phyloP scores from a whole-genome alignment of 257 asterid species.

The Avicennia marina region DNA sequence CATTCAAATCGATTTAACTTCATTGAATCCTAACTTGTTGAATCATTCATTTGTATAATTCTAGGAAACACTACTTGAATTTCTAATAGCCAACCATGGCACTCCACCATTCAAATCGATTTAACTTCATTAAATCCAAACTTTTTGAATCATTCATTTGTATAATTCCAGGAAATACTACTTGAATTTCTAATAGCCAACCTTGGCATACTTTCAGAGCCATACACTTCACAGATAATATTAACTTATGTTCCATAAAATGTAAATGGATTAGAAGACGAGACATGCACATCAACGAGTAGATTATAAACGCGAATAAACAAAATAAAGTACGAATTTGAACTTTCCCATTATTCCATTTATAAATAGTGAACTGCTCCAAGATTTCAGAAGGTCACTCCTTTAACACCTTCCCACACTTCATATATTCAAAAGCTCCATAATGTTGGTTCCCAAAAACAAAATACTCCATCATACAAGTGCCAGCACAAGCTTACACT shows the following conservation, averaged over 20 bases:
- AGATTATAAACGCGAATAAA: no score
- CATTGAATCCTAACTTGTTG: neutral
- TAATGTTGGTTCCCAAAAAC: no score
- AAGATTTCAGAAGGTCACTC: no score
- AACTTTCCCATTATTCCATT: no score
- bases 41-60: neutral
- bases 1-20: neutral
- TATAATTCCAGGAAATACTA: neutral
- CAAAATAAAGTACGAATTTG: no score
- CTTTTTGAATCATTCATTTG: neutral
- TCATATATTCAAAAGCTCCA: no score
- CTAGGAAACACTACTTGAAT: neutral
- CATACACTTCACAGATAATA: neutral
- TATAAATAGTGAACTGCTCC: no score
- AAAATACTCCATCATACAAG: neutral
- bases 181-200: neutral
- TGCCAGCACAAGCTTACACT: neutral
- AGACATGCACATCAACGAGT: no score
- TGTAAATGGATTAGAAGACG: no score
- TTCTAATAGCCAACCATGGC: neutral
- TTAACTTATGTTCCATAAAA: no score
- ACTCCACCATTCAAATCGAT: neutral
- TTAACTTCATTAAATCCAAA: neutral
- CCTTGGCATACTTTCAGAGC: neutral
- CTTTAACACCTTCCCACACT: no score